phyloP scores from a whole-genome alignment of 2,329 filamentous ascomycete species.

The Colletotrichum zoysiae region DNA sequence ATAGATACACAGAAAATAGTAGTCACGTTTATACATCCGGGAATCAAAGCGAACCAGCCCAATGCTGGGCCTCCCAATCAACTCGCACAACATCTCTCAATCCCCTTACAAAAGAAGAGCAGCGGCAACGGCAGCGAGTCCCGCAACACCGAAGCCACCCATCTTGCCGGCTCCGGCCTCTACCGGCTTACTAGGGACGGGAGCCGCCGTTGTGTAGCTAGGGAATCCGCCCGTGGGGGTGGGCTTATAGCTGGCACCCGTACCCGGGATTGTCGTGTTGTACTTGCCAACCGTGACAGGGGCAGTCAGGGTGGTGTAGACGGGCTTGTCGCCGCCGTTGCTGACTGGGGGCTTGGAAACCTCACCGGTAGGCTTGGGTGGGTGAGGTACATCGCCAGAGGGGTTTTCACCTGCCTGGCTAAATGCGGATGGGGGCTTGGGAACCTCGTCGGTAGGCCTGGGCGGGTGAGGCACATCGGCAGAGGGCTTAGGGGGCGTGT shows the following conservation, averaged over 20 bases:
- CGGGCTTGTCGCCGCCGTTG: slow-evolving; percentile 9
- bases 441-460: slow-evolving; percentile 12
- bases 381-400: neutral
- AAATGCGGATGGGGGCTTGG: neutral
- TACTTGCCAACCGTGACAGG: slow-evolving; percentile 28
- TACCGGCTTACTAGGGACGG: slow-evolving; percentile 46
- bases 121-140: slow-evolving; percentile 43
- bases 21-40: slow-evolving; percentile 2
- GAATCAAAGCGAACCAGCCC: slow-evolving; percentile 1
- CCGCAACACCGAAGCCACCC: slow-evolving; percentile 33
- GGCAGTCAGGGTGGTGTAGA: slow-evolving; percentile 31
- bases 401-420: slow-evolving; percentile 3
- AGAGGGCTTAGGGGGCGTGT: slow-evolving; percentile 14
- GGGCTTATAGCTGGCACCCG: slow-evolving; percentile 24
- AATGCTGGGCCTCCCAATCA: neutral
- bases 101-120: slow-evolving; percentile 30
- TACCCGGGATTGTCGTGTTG: slow-evolving; percentile 36
- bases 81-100: neutral
- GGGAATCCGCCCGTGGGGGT: slow-evolving; percentile 18
- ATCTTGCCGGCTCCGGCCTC: slow-evolving; percentile 39
- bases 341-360: neutral
- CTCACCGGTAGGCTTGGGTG: neutral
- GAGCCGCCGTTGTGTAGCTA: slow-evolving; percentile 34
- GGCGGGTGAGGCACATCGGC: slow-evolving; percentile 52
- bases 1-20: slow-evolving; percentile 16